Base-by-base conservation (phyloP, 2,329 filamentous ascomycete genomes). In the Trichoderma cornu-damae region DNA sequence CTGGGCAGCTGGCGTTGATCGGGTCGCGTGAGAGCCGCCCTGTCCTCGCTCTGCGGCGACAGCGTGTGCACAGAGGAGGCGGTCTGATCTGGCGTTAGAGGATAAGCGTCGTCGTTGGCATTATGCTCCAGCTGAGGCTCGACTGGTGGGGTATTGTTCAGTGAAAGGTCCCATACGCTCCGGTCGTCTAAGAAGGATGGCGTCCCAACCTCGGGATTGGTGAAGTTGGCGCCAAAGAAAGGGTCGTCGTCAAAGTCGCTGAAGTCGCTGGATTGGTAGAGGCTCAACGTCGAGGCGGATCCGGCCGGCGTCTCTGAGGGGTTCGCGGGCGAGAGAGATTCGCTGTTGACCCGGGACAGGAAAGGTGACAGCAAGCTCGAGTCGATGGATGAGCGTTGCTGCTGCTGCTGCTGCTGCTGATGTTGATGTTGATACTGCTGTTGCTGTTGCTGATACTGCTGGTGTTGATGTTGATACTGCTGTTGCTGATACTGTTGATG, bases 61-160 rank as follows among this genome's bases (percentile, higher is more conserved):
- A 70, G 68, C n/a, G 74, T 72, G 60, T 77, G 72, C 8, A 79
- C 67, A 8, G 78, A 77, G 8, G 78, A 77, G 18, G 77, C 76
- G 14, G 78, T 81, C 59, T 76, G 76, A 49, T 78, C 75, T 24
- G 80, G 80, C 60, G 79, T 83, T 62, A 81, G 65, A 32, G 79
- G 80, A 61, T 75, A 76, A 28, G 64, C 61, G 52, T 61, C 65
- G 62, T 68, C 60, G 44, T 60, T 61, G 47, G 49, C 26, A 32
- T 62, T 56, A 58, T 55, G 40, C 24, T 55, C 40, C 16, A 59
- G 50, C 40, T 48, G 57, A 24, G 47, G 42, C 42, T 55, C 52
- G 38, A 50, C 35, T 42, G 32, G 30, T n/a, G 52, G 34, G 40
- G 53, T 57, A 9, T 57, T 49, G 24, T 56, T 51, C 9, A 54